These are phyloP conservation scores for Arthroderma sp. DNA, from an alignment of 2,329 filamentous ascomycete genomes.

Conservation along the genomic window DNA sequence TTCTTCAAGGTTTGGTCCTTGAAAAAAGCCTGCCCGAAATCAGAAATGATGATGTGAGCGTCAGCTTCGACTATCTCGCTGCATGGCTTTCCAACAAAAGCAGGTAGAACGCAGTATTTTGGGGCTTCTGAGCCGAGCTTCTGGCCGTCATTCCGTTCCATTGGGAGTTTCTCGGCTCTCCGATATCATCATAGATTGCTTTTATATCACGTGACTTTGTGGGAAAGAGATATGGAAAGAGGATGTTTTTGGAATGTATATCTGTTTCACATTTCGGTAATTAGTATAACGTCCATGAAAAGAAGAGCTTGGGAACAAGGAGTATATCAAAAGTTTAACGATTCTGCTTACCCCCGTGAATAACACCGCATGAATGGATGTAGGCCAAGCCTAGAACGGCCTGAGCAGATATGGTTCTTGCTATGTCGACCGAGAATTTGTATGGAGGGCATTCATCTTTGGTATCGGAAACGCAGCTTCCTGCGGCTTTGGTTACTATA, in stretches of 20 bases:
- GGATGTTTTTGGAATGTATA: no score
- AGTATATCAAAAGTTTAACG: neutral
- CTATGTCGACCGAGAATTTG: constrained; percentile 8
- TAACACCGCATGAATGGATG: constrained; percentile 9
- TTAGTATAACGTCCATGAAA: no score
- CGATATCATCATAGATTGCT: no score
- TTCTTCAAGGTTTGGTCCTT: neutral
- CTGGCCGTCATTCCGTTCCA: no score
- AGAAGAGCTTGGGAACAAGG: no score
- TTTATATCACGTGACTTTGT: no score
- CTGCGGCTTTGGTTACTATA: constrained; percentile 1
- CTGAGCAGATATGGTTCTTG: constrained; percentile 8
- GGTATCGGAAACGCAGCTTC: neutral
- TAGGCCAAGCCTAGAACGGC: constrained; percentile 9
- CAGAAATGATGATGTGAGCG: neutral
- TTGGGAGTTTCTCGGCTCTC: no score
- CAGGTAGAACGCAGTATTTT: neutral
- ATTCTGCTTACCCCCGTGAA: constrained; percentile 8
- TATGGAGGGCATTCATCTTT: constrained; percentile 2
- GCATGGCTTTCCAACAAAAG: neutral
- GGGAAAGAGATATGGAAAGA: no score
- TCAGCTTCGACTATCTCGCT: neutral
- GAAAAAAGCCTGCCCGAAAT: neutral
- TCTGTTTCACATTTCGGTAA: no score
- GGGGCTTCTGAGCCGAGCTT: neutral